phyloP scores from a whole-genome alignment of 495 filamentous ascomycete genomes.

The Penicillium herquei region DNA sequence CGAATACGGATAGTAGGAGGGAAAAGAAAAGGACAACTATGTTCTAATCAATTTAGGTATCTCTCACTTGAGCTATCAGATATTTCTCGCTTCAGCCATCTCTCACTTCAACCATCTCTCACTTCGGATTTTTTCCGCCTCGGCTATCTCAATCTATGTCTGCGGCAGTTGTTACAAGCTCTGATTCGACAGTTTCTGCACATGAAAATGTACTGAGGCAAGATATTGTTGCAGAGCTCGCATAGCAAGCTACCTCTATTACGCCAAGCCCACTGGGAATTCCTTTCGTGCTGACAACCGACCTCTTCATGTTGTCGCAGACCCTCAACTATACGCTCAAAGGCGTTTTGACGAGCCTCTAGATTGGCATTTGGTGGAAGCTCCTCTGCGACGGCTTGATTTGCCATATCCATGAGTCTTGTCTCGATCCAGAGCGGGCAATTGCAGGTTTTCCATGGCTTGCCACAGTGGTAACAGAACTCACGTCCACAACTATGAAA shows the following conservation, averaged over 20 bases:
- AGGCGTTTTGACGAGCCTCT: neutral
- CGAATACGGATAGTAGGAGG: too few species aligned
- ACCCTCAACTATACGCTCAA: conserved; percentile 6
- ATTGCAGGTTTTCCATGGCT: neutral
- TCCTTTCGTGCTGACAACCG: conserved; percentile 13
- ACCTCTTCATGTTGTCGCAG: conserved; percentile 8
- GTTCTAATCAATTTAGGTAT: too few species aligned
- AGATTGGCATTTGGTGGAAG: neutral
- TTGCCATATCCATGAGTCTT: neutral
- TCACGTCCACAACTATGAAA: neutral
- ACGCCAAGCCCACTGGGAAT: conserved; percentile 14
- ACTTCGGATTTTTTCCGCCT: neutral
- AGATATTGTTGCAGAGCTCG: neutral
- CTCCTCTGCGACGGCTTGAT: neutral
- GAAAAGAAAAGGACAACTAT: too few species aligned
- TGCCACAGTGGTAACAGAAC: neutral
- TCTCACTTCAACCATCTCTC: neutral
- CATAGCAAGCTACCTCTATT: conserved; percentile 12
- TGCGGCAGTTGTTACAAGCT: neutral
- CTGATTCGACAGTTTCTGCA: neutral
- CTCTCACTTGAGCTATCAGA: too few species aligned
- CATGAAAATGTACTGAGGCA: neutral
- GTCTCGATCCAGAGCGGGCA: neutral
- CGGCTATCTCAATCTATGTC: neutral
- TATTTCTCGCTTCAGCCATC: too few species aligned